Conservation (phyloP, 2,329 filamentous ascomycete species). For the Ophiocordyceps camponoti-rufipedis region DNA sequence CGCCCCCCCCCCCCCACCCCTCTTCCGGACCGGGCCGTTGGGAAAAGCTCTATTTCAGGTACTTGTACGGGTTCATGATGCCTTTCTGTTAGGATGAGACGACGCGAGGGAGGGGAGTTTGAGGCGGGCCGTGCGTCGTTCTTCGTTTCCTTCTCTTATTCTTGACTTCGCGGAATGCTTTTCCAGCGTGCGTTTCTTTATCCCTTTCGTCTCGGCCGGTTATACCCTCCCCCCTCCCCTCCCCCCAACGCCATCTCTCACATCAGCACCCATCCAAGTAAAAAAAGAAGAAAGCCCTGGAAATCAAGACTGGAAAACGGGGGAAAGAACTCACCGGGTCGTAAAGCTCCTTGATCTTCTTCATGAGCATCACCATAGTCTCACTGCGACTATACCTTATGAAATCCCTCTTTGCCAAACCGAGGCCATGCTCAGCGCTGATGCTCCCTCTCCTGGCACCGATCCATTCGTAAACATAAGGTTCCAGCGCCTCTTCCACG, state of each 20-base stretch:
- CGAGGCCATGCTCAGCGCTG: conserved; percentile 88
- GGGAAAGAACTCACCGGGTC: conserved; percentile 55
- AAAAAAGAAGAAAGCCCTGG: conserved; percentile 1
- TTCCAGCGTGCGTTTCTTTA: too few species aligned
- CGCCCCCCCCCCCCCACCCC: neutral
- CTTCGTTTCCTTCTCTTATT: neutral
- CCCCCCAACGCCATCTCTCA: neutral
- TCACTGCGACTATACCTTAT: conserved; percentile 84
- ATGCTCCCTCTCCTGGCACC: conserved; percentile 76
- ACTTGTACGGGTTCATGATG: conserved; percentile 99
- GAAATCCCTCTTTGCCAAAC: conserved; percentile 87
- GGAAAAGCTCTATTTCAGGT: conserved; percentile 35
- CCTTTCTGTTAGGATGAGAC: conserved; percentile 45
- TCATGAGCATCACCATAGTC: conserved; percentile 81
- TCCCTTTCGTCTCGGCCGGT: too few species aligned
- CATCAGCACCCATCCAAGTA: too few species aligned
- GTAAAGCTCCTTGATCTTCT: conserved; percentile 82
- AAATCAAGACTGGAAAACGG: neutral
- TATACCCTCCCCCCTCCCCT: neutral
- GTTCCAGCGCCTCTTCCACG: conserved; percentile 77
- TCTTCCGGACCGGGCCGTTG: neutral
- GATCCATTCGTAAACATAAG: conserved; percentile 97
- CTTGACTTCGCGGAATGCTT: too few species aligned
- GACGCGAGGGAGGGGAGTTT: neutral
- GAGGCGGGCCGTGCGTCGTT: neutral